These are phyloP conservation scores for Solanum chilense DNA, from an alignment of 257 asterid genomes.

Conservation along the genomic window DNA sequence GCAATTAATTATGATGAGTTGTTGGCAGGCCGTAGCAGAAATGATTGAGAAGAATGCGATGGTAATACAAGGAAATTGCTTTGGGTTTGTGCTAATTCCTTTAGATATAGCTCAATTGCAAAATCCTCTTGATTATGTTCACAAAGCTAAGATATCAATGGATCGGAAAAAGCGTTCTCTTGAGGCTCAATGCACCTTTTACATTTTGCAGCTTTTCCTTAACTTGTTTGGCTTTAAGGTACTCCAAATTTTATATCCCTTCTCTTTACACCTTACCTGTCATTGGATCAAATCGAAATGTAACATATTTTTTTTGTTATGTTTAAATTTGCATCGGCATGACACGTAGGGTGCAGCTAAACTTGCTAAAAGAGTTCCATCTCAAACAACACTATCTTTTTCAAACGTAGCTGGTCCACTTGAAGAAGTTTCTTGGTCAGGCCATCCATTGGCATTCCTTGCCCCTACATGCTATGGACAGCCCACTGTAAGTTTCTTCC, in stretches of 20 bases:
- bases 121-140: not conserved
- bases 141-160: not conserved
- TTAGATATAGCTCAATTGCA: not conserved
- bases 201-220: not conserved
- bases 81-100: not conserved
- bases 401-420: not conserved
- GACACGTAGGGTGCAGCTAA: not conserved
- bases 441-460: not conserved
- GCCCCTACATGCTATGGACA: not conserved
- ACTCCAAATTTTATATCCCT: not conserved
- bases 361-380: not conserved
- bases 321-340: not conserved
- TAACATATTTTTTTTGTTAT: not conserved
- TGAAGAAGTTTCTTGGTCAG: not conserved
- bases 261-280: not conserved
- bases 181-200: not conserved
- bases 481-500: not conserved
- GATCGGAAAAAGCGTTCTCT: not conserved
- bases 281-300: too few species aligned
- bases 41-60: not conserved
- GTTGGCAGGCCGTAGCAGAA: not conserved
- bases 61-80: not conserved
- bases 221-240: not conserved
- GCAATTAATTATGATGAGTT: too few species aligned
- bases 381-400: not conserved